These are phyloP conservation scores for Talaromyces funiculosus DNA, from an alignment of 2,329 filamentous ascomycete species.

Conservation along the genomic window DNA sequence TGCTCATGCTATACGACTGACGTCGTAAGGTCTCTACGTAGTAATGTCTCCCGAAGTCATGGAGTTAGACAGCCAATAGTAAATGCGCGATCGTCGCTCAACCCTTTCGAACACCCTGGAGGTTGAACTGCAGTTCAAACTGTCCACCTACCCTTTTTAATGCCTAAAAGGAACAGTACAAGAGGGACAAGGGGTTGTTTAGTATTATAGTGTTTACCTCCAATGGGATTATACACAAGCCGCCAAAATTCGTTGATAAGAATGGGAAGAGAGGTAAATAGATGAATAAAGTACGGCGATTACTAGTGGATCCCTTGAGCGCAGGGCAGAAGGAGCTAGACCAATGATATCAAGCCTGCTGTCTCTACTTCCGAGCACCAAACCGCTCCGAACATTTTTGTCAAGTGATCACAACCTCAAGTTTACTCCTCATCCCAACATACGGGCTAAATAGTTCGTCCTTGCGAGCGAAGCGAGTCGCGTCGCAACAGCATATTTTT, in stretches of 20 bases:
- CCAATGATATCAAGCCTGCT: background rate
- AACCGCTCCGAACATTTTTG: background rate
- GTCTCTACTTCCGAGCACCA: background rate
- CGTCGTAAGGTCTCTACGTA: background rate
- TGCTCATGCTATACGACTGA: too few species aligned
- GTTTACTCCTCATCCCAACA: background rate
- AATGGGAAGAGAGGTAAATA: background rate
- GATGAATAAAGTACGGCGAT: background rate
- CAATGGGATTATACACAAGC: too few species aligned
- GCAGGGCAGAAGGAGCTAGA: background rate
- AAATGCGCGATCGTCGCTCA: background rate
- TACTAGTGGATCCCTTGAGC: background rate
- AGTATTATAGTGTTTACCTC: too few species aligned
- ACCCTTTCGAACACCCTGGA: background rate
- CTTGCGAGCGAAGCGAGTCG: constrained; percentile 10
- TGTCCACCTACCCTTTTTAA: background rate
- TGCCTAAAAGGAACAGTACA: background rate
- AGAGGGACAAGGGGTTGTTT: too few species aligned
- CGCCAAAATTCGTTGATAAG: background rate
- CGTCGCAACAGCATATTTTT: background rate
- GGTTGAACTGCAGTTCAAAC: background rate
- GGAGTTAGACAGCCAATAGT: background rate
- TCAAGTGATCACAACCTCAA: background rate
- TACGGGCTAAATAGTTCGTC: background rate
- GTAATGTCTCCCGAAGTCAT: background rate